Base-by-base conservation (phyloP, 345 rosid species). In the Populus pruinosa region DNA sequence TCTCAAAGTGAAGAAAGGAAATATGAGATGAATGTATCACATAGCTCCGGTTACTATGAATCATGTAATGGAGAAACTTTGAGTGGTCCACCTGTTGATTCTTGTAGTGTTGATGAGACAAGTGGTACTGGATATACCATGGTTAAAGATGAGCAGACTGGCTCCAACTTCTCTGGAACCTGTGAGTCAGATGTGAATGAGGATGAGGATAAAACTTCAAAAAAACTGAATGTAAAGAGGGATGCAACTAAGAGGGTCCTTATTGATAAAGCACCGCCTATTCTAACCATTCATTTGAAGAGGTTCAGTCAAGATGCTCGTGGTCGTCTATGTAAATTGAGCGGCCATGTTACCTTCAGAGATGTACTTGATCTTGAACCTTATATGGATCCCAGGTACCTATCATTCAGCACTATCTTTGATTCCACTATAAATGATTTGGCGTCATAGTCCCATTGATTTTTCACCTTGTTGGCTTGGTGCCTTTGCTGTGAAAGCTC, bases 301-400 rank as follows among this genome's bases (percentile, higher is more conserved):
- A 89, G 99, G 83, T 96, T 96, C 82, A 89, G 90, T 87, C 99
- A 96, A 85, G 99, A 94, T 83, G 82, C 86, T 63, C 98, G 96
- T 47, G 99, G 99, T 81, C 93, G 97, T 71, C 81, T 92, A 78
- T 92, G 88, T 87, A 96, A 96, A 89, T 85, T 96, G 86, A 92
- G 87, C 39, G 99, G 99, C 43, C 97, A 90, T 85, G 94, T 96
- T 77, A 83, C 82, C 80, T 96, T 96, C 77, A 69, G 87, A 80
- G 98, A 92, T 70, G 43, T 67, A 39, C 82, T 96, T 23, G 91
- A 96, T 87, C 90, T 96, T 71, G 79, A 84, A 75, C 94, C 92
- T 11, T 96, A 85, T 69, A 82, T 92, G 93, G 92, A 94, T 86
- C 79, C 89, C 72, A 91, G 98, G 99, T 96, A 90, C 84, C 65